Conservation (phyloP, 2,329 filamentous ascomycete species). For the Fusarium pininemorale region DNA sequence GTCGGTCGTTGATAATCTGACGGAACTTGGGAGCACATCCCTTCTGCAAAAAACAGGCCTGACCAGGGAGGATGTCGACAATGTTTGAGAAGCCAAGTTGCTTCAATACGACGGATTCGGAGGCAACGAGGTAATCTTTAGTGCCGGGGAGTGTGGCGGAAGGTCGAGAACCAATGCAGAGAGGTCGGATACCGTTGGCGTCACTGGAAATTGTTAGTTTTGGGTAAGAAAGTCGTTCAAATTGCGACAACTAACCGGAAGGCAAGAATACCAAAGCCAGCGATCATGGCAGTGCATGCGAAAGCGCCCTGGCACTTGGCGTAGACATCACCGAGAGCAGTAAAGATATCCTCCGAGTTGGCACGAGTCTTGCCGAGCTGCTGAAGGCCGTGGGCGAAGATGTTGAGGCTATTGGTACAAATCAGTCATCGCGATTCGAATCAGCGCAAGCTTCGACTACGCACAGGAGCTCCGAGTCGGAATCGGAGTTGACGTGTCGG, state of each 20-base stretch:
- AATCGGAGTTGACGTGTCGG: conserved; percentile 90
- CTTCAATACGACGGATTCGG: conserved; percentile 83
- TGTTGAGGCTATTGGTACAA: conserved; percentile 78
- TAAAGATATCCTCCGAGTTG: conserved; percentile 81
- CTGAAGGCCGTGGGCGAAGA: conserved; percentile 84
- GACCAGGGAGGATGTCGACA: conserved; percentile 80
- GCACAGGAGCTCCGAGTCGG: conserved; percentile 68
- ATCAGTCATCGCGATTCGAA: conserved; percentile 16
- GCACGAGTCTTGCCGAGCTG: conserved; percentile 84
- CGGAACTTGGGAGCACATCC: conserved; percentile 76
- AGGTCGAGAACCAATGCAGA: conserved; percentile 78
- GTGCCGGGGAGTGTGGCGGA: conserved; percentile 69
- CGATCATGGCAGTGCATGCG: conserved; percentile 84
- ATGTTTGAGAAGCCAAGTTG: conserved; percentile 84
- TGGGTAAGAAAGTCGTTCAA: conserved; percentile 65
- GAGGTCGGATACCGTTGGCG: conserved; percentile 78
- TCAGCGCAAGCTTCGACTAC: not conserved
- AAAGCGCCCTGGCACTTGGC: conserved; percentile 77
- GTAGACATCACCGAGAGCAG: conserved; percentile 76
- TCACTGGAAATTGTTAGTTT: conserved; percentile 47
- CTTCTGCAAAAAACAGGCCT: conserved; percentile 87
- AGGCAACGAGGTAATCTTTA: conserved; percentile 90
- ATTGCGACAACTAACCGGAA: conserved; percentile 69
- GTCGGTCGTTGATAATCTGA: conserved; percentile 73
- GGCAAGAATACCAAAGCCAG: conserved; percentile 80